Conservation (phyloP, 805 yeast genomes). For the Maudiozyma barnettii region DNA sequence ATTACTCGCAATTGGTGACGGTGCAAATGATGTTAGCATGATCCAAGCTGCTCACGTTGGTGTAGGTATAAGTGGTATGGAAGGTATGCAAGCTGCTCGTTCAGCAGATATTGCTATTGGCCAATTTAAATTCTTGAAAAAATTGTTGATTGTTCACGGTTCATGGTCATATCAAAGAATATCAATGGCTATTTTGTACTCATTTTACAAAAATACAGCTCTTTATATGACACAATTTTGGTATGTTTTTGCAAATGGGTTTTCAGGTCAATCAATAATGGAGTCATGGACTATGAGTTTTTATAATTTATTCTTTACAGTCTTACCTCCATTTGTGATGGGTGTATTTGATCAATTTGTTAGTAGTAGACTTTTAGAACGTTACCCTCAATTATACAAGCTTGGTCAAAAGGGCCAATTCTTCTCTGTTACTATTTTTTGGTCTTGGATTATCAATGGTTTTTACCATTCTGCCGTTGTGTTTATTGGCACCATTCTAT, state of each 20-base stretch:
- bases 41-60: constrained; percentile 99
- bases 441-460: constrained; percentile 97
- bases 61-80: constrained; percentile 98
- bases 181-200: constrained; percentile 83
- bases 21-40: constrained; percentile 98
- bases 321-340: constrained; percentile 87
- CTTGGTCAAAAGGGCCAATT: constrained; percentile 84
- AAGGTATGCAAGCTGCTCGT: constrained; percentile 98
- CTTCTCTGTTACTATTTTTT: constrained; percentile 82
- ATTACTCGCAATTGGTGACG: constrained; percentile 92
- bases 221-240: constrained; percentile 97
- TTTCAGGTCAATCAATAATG: constrained; percentile 89
- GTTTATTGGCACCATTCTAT: constrained; percentile 59
- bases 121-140: constrained; percentile 79
- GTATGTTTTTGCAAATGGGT: constrained; percentile 89
- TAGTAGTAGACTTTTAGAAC: constrained; percentile 75
- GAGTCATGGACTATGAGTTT: constrained; percentile 98
- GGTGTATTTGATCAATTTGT: constrained; percentile 97
- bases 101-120: constrained; percentile 97
- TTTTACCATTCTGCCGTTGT: constrained; percentile 86
- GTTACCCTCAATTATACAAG: constrained; percentile 88
- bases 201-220: constrained; percentile 92
- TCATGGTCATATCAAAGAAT: constrained; percentile 96
- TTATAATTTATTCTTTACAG: constrained; percentile 90
- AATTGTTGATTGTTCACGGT: constrained; percentile 85